A percentile compares a stretch with the other conserved stretches of the same genome.
Conservation (phyloP, 106 monocot species). For the Allium sativum region DNA sequence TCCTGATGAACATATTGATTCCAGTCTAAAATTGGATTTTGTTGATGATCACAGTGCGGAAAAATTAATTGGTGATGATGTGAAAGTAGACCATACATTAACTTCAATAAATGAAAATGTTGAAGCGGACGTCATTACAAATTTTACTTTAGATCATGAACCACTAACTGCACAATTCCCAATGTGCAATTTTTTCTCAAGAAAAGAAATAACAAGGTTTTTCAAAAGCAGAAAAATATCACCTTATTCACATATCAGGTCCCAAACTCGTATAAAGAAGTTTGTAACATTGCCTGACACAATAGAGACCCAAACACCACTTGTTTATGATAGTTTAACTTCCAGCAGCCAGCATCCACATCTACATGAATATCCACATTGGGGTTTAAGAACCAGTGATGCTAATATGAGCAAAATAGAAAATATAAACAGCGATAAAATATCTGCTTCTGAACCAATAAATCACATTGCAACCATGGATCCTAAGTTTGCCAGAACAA, state of each 20-base stretch:
- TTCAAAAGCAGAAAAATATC: slow-evolving; percentile 42
- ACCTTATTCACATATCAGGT: slow-evolving; percentile 42
- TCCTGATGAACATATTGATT: slow-evolving; percentile 19
- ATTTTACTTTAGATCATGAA: slow-evolving; percentile 24
- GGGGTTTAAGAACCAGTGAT: slow-evolving; percentile 8
- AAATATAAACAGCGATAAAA: slow-evolving; percentile 15
- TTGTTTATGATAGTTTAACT: slow-evolving; percentile 15
- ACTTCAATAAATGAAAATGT: slow-evolving; percentile 8
- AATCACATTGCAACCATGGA: slow-evolving; percentile 7
- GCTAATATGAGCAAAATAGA: slow-evolving; percentile 14
- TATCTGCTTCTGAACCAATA: slow-evolving; percentile 14
- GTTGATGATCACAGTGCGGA: neutral
- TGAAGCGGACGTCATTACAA: slow-evolving; percentile 9
- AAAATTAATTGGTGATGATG: slow-evolving; percentile 7
- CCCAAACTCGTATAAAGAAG: slow-evolving; percentile 13
- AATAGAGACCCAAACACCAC: slow-evolving; percentile 5
- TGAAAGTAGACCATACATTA: slow-evolving; percentile 9
- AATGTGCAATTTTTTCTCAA: slow-evolving; percentile 74
- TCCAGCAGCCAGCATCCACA: slow-evolving; percentile 2
- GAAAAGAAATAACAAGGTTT: slow-evolving; percentile 54
- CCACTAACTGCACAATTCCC: slow-evolving; percentile 82
- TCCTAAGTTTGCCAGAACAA: slow-evolving; percentile 4
- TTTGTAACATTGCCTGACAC: slow-evolving; percentile 12
- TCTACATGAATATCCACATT: slow-evolving; percentile 21
- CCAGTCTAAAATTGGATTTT: slow-evolving; percentile 3